These are phyloP conservation scores for Penicillium sp. DNA, from an alignment of 2,329 filamentous ascomycete genomes.

Conservation along the genomic window DNA sequence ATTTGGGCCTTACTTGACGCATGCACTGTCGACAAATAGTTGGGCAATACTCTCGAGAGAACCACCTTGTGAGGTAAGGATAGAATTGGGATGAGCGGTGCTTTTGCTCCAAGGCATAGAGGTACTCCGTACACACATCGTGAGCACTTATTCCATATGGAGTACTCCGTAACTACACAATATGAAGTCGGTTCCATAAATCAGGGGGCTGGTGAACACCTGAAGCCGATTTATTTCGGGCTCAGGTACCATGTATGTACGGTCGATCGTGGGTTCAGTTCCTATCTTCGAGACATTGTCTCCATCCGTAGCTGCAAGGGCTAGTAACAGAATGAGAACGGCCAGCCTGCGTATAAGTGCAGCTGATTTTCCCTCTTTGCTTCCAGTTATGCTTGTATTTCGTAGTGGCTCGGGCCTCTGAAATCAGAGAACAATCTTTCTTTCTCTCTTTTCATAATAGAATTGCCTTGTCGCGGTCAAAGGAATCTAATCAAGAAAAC, in stretches of 20 bases:
- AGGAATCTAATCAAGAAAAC: not conserved
- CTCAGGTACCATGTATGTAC: constrained; percentile 3
- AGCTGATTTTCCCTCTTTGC: not conserved
- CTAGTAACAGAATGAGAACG: not conserved
- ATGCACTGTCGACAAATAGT: constrained; percentile 10
- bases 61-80: constrained; percentile 4
- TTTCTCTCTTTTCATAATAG: not conserved
- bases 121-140: not conserved
- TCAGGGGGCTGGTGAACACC: constrained; percentile 1
- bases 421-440: not conserved
- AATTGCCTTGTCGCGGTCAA: constrained; percentile 6
- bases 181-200: not conserved
- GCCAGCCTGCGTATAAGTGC: constrained; percentile 1
- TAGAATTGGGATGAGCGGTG: not conserved
- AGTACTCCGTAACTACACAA: not conserved
- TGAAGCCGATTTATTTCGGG: not conserved
- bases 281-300: constrained; percentile 6
- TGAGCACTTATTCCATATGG: not conserved
- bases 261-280: constrained; percentile 6
- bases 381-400: not conserved
- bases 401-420: not conserved
- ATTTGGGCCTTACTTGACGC: constrained; percentile 22
- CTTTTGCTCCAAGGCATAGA: not conserved
- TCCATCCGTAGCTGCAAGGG: constrained; percentile 15
- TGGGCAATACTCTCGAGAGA: not conserved